These are phyloP conservation scores for Plantago ovata DNA, from an alignment of 257 asterid species.

Conservation along the genomic window DNA sequence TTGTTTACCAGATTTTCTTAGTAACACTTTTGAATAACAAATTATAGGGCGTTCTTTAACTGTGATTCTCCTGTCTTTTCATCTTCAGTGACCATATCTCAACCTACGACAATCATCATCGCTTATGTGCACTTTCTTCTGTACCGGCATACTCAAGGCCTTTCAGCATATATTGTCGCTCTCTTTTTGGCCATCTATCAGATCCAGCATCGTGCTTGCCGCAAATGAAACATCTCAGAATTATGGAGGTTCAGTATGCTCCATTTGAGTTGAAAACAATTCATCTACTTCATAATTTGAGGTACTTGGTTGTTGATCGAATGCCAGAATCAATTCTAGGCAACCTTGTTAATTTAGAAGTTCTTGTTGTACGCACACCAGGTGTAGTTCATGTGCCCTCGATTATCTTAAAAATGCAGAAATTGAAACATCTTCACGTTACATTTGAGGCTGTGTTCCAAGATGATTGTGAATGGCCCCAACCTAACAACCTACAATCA, in stretches of 20 bases:
- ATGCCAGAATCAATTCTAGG: constrained; percentile 16
- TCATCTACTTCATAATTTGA: constrained; percentile 16
- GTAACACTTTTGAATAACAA: too few species aligned
- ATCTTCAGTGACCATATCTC: neutral
- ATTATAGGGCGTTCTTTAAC: too few species aligned
- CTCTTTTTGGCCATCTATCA: constrained; percentile 8
- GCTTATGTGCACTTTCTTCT: neutral
- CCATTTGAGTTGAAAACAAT: too few species aligned
- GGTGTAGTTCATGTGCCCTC: neutral
- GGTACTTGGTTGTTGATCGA: constrained; percentile 17
- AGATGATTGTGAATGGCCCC: neutral
- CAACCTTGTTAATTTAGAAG: constrained; percentile 22
- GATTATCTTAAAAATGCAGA: constrained; percentile 3
- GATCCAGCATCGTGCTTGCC: constrained; percentile 4
- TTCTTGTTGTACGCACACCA: neutral
- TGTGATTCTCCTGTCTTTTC: neutral
- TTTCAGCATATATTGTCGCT: constrained; percentile 19
- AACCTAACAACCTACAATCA: constrained; percentile 1
- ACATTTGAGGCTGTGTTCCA: neutral
- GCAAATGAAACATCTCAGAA: too few species aligned
- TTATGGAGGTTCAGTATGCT: too few species aligned
- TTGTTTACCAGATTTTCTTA: neutral
- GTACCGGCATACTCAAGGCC: neutral
- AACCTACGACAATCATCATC: neutral
- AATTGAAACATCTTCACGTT: constrained; percentile 13